A percentile compares a stretch with the other conserved stretches of the same genome.
Evolutionary conservation across 441 rosid genomes (phyloP).

Genomic region (Aquilaria agallochum): DNA sequence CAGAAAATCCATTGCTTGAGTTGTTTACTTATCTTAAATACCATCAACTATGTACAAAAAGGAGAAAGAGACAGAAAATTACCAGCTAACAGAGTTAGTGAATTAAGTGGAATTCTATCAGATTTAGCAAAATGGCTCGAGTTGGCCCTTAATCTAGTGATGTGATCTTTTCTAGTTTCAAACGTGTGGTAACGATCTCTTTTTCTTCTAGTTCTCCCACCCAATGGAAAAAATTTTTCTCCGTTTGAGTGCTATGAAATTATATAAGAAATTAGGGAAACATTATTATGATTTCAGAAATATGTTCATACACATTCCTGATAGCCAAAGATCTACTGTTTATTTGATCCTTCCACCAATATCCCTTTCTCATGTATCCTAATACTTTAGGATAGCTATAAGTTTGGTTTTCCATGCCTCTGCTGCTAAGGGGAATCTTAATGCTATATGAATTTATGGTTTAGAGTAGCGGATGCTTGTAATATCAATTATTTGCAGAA

Average conservation of each 20-base stretch:
- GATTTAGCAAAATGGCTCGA: slow-evolving; percentile 45
- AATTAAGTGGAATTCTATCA: too few species aligned
- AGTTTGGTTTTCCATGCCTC: neutral
- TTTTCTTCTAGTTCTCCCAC: neutral
- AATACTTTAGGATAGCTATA: neutral
- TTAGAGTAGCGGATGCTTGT: neutral
- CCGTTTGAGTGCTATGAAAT: neutral
- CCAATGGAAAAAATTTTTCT: neutral
- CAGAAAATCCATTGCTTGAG: too few species aligned
- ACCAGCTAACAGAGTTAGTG: too few species aligned
- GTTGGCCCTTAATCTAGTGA: slow-evolving; percentile 83
- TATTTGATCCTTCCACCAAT: neutral
- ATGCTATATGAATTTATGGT: neutral
- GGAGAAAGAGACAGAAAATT: too few species aligned
- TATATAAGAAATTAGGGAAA: neutral
- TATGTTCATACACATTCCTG: neutral
- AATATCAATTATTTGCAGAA: slow-evolving; percentile 45
- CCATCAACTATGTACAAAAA: too few species aligned
- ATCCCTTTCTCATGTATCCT: too few species aligned
- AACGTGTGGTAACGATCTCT: slow-evolving; percentile 56
- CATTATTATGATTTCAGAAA: neutral
- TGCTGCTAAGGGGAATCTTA: too few species aligned
- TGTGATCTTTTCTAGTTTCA: slow-evolving; percentile 81
- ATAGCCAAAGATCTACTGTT: neutral
- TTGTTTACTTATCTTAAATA: too few species aligned